phyloP scores from a whole-genome alignment of 345 rosid species.

The Fremontodendron californicum region DNA sequence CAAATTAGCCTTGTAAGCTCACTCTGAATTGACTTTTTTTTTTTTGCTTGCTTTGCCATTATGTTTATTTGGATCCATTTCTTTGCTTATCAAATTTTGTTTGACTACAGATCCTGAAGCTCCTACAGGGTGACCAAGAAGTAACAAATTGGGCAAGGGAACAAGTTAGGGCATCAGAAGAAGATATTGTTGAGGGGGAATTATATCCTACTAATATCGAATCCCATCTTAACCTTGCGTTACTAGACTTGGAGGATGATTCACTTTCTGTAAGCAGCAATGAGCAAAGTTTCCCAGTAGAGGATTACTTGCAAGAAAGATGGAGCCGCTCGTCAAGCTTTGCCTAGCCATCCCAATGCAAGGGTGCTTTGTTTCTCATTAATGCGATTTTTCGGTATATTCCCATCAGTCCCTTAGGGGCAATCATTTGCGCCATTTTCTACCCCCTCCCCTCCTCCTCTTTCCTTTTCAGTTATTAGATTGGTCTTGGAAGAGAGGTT shows the following conservation, averaged over 20 bases:
- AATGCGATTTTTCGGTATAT: constrained; percentile 19
- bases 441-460: background rate
- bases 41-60: background rate
- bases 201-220: constrained; percentile 51
- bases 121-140: constrained; percentile 76
- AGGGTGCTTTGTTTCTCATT: background rate
- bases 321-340: constrained; percentile 82
- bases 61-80: background rate
- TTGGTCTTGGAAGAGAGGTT: constrained; percentile 59
- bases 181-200: constrained; percentile 41
- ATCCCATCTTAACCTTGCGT: constrained; percentile 78
- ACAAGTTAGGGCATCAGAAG: constrained; percentile 49
- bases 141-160: constrained; percentile 60
- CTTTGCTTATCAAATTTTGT: background rate
- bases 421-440: background rate
- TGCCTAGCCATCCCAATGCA: constrained; percentile 30
- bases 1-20: constrained; percentile 61
- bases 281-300: constrained; percentile 53
- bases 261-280: constrained; percentile 53
- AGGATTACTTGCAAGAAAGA: constrained; percentile 73
- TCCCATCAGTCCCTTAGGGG: background rate
- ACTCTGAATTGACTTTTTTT: background rate
- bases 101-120: constrained; percentile 58
- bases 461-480: background rate
- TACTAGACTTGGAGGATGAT: constrained; percentile 77